Percentiles rank a stretch among this genome's conserved stretches.
These are phyloP conservation scores for Hypomontagnella submonticulosa DNA, from an alignment of 495 filamentous ascomycete genomes.

Conservation along the genomic window DNA sequence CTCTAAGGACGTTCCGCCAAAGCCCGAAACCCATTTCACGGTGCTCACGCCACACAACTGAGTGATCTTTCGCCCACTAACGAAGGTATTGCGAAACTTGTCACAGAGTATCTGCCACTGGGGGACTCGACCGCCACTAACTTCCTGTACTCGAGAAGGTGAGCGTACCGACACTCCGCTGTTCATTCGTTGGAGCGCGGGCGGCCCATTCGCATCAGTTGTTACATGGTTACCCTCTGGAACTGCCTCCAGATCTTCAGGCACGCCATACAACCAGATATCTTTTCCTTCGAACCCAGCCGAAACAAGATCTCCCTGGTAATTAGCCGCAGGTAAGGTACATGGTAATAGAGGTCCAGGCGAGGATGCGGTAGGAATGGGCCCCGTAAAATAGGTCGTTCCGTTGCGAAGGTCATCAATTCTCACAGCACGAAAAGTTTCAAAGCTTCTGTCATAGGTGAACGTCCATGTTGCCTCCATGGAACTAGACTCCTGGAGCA, in stretches of 20 bases:
- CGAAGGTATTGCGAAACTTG: slow-evolving; percentile 70
- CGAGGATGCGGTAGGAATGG: slow-evolving; percentile 59
- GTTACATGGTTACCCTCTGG: slow-evolving; percentile 48
- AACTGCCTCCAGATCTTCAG: slow-evolving; percentile 73
- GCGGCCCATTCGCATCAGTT: slow-evolving; percentile 45
- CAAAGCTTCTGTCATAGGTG: slow-evolving; percentile 79
- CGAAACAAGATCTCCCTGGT: slow-evolving; percentile 77
- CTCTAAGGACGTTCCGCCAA: slow-evolving; percentile 54
- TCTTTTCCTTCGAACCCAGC: slow-evolving; percentile 78
- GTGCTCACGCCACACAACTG: slow-evolving; percentile 67
- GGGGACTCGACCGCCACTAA: slow-evolving; percentile 57
- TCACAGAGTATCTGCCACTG: slow-evolving; percentile 78
- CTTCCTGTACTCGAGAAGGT: slow-evolving; percentile 50
- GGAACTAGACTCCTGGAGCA: slow-evolving; percentile 75
- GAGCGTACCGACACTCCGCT: slow-evolving; percentile 54
- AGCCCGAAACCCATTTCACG: slow-evolving; percentile 70
- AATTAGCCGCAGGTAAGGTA: slow-evolving; percentile 74
- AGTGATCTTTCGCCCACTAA: slow-evolving; percentile 67
- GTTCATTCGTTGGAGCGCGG: slow-evolving; percentile 51
- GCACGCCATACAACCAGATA: slow-evolving; percentile 84
- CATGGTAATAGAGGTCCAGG: slow-evolving; percentile 66
- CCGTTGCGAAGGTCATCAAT: slow-evolving; percentile 79
- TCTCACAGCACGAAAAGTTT: slow-evolving; percentile 80
- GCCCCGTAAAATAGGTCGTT: slow-evolving; percentile 84
- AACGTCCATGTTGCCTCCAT: slow-evolving; percentile 82